Evolutionary conservation across 1,139 yeast genomes (phyloP), one percentile per base, ranked within the genome.

Genomic region (Saccharomyces pastorianus): DNA sequence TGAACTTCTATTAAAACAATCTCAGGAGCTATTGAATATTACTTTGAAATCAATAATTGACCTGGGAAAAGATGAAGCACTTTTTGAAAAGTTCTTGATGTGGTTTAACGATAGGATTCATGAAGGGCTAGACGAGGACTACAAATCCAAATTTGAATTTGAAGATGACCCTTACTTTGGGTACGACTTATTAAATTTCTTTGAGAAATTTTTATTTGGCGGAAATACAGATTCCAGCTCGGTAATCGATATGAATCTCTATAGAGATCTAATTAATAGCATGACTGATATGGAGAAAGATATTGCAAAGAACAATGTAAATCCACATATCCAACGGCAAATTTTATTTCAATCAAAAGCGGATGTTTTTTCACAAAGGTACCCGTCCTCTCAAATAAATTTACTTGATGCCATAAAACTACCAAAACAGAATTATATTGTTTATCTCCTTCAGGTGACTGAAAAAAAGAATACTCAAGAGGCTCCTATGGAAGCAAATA

Each of bases 71-170:
- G 44, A 51, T 23, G 53, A 51, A 41, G 11, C 11, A 23, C 42
- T 52, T 29, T 59, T 59, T 48, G 51, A 54, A 13, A 48, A 51
- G 26, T 62, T 62, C 34, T 48, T 60, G 6, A 55, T 53, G 2
- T 65, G 68, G 68, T 53, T 65, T 31, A 52, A 58, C 8, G 66
- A 65, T 51, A 56, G 53, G 44, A 59, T 62, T 7, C 53, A 54
- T 46, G 59, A 55, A 32, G 48, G 54, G 20, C 51, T 59, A 4
- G 61, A 63, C 46, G 66, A 63, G 20, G 65, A 62, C 42, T 59
- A 63, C 55, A 55, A 54, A 25, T 53, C 55, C 8, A 55, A 50
- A n/a, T 32, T 58, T 23, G 47, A 53, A 31, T 27, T 56, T 9
- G 53, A 51, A 46, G 48, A 48, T 14, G 51, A 56, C 27, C 31